A percentile compares a stretch with the other conserved stretches of the same genome.
Conservation (phyloP, 2,329 filamentous ascomycete species). For the Colletotrichum sp. region DNA sequence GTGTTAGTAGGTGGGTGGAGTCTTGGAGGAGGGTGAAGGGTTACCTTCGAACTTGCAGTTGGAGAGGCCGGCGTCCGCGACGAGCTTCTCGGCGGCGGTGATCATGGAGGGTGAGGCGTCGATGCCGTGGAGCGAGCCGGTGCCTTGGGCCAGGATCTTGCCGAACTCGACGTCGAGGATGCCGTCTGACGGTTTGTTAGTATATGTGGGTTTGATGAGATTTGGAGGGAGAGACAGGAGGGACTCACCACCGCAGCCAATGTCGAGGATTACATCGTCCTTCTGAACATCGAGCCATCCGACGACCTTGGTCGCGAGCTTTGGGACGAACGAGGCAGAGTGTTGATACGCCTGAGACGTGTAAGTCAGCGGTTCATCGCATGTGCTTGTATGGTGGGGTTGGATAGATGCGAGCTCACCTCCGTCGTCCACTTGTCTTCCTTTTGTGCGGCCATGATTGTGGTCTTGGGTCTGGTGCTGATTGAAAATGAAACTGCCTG, state of each 20-base stretch:
- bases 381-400: rapidly evolving
- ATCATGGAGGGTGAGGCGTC: conserved; percentile 68
- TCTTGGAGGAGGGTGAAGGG: background rate
- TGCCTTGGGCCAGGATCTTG: conserved; percentile 48
- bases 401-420: conserved; percentile 23
- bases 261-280: conserved; percentile 64
- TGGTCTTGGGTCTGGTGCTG: background rate
- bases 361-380: background rate
- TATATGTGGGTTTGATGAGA: background rate
- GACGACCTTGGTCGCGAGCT: conserved; percentile 62
- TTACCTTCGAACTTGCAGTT: conserved; percentile 51
- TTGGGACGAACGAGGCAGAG: conserved; percentile 68
- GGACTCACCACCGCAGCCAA: conserved; percentile 64
- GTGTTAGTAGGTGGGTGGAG: background rate
- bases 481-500: background rate
- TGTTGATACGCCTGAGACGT: conserved; percentile 58
- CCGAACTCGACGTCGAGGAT: conserved; percentile 62
- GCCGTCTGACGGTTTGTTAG: conserved; percentile 49
- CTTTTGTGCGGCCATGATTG: conserved; percentile 26
- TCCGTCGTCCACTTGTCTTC: conserved; percentile 46
- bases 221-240: background rate
- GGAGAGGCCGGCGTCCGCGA: conserved; percentile 32
- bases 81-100: conserved; percentile 48
- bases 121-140: conserved; percentile 57
- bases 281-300: conserved; percentile 63